Evolutionary conservation across 2,329 filamentous ascomycete genomes (phyloP).

Genomic region (Penicillium brasilianum): DNA sequence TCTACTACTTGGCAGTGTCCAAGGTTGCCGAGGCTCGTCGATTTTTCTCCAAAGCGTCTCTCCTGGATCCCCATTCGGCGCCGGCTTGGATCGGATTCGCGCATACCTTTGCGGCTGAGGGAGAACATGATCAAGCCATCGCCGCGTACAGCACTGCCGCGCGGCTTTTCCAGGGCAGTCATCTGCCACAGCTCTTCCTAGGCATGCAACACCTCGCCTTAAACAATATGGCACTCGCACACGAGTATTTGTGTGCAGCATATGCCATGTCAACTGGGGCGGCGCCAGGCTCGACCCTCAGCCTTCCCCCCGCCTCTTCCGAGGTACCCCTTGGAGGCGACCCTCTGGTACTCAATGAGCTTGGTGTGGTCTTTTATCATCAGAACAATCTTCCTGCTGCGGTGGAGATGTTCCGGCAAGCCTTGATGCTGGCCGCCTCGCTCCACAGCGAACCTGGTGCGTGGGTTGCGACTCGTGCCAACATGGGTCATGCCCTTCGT

Average conservation of each 20-base stretch:
- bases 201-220: slow-evolving; percentile 98
- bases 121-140: slow-evolving; percentile 97
- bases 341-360: slow-evolving; percentile 89
- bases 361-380: slow-evolving; percentile 95
- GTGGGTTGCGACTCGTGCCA: slow-evolving; percentile 83
- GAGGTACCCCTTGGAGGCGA: slow-evolving; percentile 58
- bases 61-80: slow-evolving; percentile 97
- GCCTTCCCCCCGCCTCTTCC: slow-evolving; percentile 32
- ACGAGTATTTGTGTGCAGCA: slow-evolving; percentile 91
- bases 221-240: slow-evolving; percentile 90
- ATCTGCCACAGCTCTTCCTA: slow-evolving; percentile 91
- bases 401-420: slow-evolving; percentile 75
- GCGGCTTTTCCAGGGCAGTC: slow-evolving; percentile 92
- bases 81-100: slow-evolving; percentile 99
- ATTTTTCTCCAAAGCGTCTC: slow-evolving; percentile 95
- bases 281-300: slow-evolving; percentile 35
- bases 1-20: slow-evolving; percentile 88
- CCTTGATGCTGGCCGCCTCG: slow-evolving; percentile 76
- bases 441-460: slow-evolving; percentile 82
- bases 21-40: slow-evolving; percentile 91
- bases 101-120: slow-evolving; percentile 96
- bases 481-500: slow-evolving; percentile 86
- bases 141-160: slow-evolving; percentile 96
- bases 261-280: slow-evolving; percentile 64
- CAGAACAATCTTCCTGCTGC: slow-evolving; percentile 79